phyloP scores from a whole-genome alignment of 2,329 filamentous ascomycete species.

The Scedosporium boydii region DNA sequence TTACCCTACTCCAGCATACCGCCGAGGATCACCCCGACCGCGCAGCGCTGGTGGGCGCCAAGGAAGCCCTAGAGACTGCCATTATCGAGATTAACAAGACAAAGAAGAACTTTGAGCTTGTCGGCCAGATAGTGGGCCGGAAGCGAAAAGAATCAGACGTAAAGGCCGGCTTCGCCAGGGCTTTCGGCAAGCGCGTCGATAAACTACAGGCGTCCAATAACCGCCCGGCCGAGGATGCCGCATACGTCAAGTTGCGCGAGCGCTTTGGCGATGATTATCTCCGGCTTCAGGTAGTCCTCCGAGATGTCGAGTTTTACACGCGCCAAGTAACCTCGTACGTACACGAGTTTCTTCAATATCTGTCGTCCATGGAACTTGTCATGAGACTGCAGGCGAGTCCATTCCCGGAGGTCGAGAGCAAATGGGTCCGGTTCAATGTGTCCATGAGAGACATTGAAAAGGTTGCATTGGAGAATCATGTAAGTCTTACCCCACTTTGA shows the following conservation, averaged over 20 bases:
- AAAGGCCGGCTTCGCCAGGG: constrained; percentile 73
- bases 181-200: constrained; percentile 81
- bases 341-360: constrained; percentile 69
- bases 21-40: constrained; percentile 77
- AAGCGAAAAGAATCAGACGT: constrained; percentile 87
- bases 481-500: constrained; percentile 31
- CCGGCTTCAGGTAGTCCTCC: constrained; percentile 80
- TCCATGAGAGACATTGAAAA: constrained; percentile 79
- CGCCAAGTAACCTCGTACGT: constrained; percentile 74
- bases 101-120: constrained; percentile 88
- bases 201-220: constrained; percentile 57
- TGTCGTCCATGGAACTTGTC: constrained; percentile 73
- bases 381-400: constrained; percentile 63
- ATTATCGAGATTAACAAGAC: constrained; percentile 86
- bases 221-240: constrained; percentile 64
- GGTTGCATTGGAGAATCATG: constrained; percentile 75
- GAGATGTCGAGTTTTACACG: constrained; percentile 89
- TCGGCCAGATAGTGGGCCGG: constrained; percentile 77
- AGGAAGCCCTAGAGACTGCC: constrained; percentile 50
- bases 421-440: constrained; percentile 86
- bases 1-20: constrained; percentile 70
- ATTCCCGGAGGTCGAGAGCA: constrained; percentile 80
- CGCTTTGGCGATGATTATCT: constrained; percentile 89
- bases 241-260: constrained; percentile 72
- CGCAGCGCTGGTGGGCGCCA: constrained; percentile 46